phyloP scores from a whole-genome alignment of 257 asterid genomes.

The Gentiana dahurica region DNA sequence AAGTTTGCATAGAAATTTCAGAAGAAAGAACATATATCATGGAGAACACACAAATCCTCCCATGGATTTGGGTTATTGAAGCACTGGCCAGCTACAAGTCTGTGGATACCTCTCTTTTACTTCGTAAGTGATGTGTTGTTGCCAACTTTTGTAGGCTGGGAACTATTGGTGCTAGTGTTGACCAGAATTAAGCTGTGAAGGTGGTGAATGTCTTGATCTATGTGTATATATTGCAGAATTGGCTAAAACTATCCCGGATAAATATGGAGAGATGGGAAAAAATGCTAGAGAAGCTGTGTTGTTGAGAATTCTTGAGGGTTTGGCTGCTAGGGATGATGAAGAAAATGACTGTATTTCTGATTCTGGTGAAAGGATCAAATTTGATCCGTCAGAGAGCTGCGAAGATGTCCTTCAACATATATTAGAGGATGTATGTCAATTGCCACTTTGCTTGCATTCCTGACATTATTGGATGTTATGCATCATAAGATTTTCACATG shows the following conservation, averaged over 20 bases:
- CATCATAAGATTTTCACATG: neutral
- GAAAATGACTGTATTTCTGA: conserved; percentile 11
- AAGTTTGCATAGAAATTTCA: too few species aligned
- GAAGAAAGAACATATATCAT: conserved; percentile 5
- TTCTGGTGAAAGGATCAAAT: conserved; percentile 15
- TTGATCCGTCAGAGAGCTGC: conserved; percentile 34
- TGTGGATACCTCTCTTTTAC: conserved; percentile 34
- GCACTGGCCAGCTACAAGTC: conserved; percentile 33
- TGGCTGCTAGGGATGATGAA: conserved; percentile 13
- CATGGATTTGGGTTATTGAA: conserved; percentile 55
- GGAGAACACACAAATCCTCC: conserved; percentile 32
- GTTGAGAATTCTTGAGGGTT: conserved; percentile 41
- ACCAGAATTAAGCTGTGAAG: conserved; percentile 3
- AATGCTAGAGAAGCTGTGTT: conserved; percentile 44
- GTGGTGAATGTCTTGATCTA: conserved; percentile 5
- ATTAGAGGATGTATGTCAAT: conserved; percentile 28
- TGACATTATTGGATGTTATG: too few species aligned
- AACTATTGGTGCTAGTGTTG: conserved; percentile 4
- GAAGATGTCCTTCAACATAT: conserved; percentile 37
- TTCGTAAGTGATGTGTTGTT: conserved; percentile 24
- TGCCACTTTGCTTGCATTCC: neutral
- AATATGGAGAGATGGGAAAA: conserved; percentile 30
- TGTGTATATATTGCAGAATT: conserved; percentile 27
- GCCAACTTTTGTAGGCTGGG: conserved; percentile 1
- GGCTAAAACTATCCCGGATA: conserved; percentile 33